Evolutionary conservation across 768 basidiomycete species (phyloP).

Genomic region (Suillus sp.): DNA sequence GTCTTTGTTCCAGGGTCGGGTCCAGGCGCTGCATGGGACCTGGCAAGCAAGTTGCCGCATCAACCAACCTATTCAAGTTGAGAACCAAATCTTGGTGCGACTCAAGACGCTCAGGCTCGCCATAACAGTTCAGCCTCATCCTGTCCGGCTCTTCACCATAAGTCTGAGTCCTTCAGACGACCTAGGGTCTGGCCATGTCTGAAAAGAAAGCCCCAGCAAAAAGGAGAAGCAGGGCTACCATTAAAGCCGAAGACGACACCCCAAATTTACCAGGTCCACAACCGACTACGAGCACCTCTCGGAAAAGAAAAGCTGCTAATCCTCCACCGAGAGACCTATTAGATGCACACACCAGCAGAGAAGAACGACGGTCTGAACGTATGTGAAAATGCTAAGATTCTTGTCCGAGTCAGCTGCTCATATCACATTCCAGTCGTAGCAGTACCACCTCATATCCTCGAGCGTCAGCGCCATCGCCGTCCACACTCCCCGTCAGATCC

Average conservation of each 20-base stretch:
- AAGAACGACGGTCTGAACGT: slow-evolving; percentile 29
- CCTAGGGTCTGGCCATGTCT: slow-evolving; percentile 26
- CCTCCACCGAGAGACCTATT: slow-evolving; percentile 14
- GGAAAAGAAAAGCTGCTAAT: slow-evolving; percentile 30
- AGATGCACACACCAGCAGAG: slow-evolving; percentile 22
- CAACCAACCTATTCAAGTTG: slow-evolving; percentile 17
- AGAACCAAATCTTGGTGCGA: slow-evolving; percentile 15
- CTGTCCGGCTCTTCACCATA: slow-evolving; percentile 19
- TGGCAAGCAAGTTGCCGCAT: slow-evolving; percentile 14
- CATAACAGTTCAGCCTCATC: slow-evolving; percentile 28
- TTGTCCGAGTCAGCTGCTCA: slow-evolving; percentile 16
- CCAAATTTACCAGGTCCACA: slow-evolving; percentile 11
- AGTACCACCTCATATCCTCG: slow-evolving; percentile 23
- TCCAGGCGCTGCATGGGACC: background rate
- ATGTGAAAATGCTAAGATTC: slow-evolving; percentile 21
- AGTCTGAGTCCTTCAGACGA: slow-evolving; percentile 11
- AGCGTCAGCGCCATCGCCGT: slow-evolving; percentile 31
- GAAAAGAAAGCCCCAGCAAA: slow-evolving; percentile 29
- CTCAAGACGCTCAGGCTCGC: slow-evolving; percentile 27
- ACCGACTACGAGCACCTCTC: slow-evolving; percentile 16
- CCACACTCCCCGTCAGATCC: slow-evolving; percentile 19
- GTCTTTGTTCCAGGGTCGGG: background rate
- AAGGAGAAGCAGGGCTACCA: slow-evolving; percentile 17
- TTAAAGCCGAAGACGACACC: slow-evolving; percentile 15
- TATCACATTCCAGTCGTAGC: slow-evolving; percentile 19